Base-by-base conservation (phyloP, 805 yeast species). In the Pichia eremophila region DNA sequence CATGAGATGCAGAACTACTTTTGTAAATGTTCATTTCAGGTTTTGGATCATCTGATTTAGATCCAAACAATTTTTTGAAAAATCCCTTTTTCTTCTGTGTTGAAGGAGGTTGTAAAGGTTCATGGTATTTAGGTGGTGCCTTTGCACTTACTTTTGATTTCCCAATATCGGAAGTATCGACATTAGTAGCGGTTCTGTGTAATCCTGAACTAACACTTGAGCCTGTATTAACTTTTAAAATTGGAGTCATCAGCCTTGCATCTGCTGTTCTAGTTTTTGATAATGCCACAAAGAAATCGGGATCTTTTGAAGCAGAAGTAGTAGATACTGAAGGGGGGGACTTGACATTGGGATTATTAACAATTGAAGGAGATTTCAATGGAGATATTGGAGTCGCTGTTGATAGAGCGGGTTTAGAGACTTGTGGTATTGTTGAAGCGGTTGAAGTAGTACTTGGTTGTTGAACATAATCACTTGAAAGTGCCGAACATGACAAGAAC, bases 141-240 rank as follows among this genome's bases (percentile, higher is more conserved):
- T 10, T 32, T 4, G 49, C 37, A 5, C 34, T n/a, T 6, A 35
- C 46, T 28, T 25, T 47, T 4, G 44, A 35, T 14, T 29, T 42
- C 6, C 50, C 54, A 22, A 56, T 43, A 31, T 50, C 51, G 0
- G 56, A 44, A 6, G 55, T 46, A 5, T 59, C 57, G 5, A 59
- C 52, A 43, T 62, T 60, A 2, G 69, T 65, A 11, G 64, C 51
- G 4, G 67, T 59, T 47, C 64, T 57, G 10, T 47, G 48, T 37
- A 63, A 44, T 14, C 46, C 46, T 35, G 32, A 41, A 10, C 10
- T 44, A 40, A 36, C 19, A 18, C 51, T 45, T n/a, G 45, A 41
- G 27, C 37, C 47, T 2, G 43, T 39, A 10, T 56, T 25, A 7
- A 39, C 28, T 14, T 47, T 41, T 4, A 46, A 40, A 9, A 47